These are phyloP conservation scores for Ceratocystis huliohia DNA, from an alignment of 2,329 filamentous ascomycete species.

Conservation along the genomic window DNA sequence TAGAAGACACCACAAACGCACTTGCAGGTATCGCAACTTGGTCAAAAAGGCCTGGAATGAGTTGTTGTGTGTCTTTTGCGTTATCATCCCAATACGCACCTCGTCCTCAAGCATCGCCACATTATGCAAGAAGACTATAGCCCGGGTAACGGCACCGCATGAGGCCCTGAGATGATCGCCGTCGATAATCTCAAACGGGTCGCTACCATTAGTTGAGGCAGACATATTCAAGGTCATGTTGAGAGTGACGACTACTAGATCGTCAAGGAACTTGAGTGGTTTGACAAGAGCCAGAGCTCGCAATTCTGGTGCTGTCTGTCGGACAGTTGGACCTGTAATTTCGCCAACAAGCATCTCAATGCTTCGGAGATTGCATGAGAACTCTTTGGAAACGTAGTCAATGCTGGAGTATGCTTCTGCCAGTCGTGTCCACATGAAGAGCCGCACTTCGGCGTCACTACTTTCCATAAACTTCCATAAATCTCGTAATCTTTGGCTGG, in stretches of 20 bases:
- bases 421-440: constrained; percentile 86
- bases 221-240: constrained; percentile 52
- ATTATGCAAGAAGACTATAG: constrained; percentile 65
- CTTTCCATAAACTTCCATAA: constrained; percentile 74
- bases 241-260: constrained; percentile 60
- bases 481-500: constrained; percentile 51
- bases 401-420: constrained; percentile 79
- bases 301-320: constrained; percentile 45
- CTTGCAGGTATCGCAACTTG: constrained; percentile 73
- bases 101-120: constrained; percentile 76
- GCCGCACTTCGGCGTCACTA: constrained; percentile 67
- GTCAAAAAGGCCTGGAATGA: constrained; percentile 43
- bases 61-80: constrained; percentile 45
- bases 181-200: constrained; percentile 68
- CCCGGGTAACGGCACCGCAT: constrained; percentile 55
- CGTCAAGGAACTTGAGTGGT: constrained; percentile 67
- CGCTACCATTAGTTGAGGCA: constrained; percentile 31
- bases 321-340: constrained; percentile 50
- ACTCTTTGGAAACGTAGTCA: constrained; percentile 71
- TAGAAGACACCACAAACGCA: constrained; percentile 76
- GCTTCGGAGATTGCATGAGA: constrained; percentile 74
- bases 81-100: constrained; percentile 60
- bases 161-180: constrained; percentile 63
- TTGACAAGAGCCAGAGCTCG: constrained; percentile 61
- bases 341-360: constrained; percentile 68